Conservation (phyloP, 2,329 filamentous ascomycete species). For the Xylaria sp. region DNA sequence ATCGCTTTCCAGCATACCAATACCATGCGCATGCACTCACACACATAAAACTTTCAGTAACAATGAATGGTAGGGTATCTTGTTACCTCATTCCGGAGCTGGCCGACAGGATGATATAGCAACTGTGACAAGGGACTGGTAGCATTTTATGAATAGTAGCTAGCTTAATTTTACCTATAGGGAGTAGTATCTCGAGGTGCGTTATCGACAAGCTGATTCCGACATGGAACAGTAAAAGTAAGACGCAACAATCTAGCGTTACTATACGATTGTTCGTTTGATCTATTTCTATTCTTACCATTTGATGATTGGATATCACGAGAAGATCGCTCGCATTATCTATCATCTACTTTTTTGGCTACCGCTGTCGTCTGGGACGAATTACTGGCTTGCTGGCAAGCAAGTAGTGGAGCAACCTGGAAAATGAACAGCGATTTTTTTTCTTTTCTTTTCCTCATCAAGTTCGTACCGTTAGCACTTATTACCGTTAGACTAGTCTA, state of each 20-base stretch:
- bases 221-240: conserved; percentile 43
- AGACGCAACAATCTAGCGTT: conserved; percentile 22
- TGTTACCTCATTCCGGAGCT: conserved; percentile 23
- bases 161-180: background rate
- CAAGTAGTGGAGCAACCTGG: background rate
- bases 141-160: background rate
- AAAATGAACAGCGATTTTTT: background rate
- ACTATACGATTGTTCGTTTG: conserved; percentile 2
- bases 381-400: background rate
- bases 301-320: background rate
- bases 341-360: background rate
- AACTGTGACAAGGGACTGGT: background rate
- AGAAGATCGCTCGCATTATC: background rate
- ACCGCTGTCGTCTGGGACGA: background rate
- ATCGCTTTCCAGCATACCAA: background rate
- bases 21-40: background rate
- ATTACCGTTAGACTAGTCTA: background rate
- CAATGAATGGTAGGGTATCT: background rate
- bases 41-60: background rate
- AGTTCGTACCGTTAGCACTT: background rate
- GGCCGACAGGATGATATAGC: conserved; percentile 6
- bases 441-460: background rate
- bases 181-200: conserved; percentile 3
- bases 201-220: conserved; percentile 33
- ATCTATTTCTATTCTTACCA: conserved; percentile 38